These are phyloP conservation scores for Beauveria sp. DNA, from an alignment of 2,329 filamentous ascomycete genomes.

Conservation along the genomic window DNA sequence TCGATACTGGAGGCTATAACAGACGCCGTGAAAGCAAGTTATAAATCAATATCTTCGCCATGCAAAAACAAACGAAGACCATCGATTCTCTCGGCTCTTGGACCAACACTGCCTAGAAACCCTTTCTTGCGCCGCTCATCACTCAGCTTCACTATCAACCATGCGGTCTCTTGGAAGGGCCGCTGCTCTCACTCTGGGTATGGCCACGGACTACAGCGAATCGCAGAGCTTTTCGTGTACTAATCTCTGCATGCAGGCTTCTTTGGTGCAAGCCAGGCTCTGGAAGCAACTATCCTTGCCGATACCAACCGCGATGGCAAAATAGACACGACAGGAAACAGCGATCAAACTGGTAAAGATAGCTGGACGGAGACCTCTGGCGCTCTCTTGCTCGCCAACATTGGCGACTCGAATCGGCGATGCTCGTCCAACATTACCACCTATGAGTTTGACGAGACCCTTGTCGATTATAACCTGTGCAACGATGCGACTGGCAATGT, in stretches of 20 bases:
- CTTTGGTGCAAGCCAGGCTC: neutral
- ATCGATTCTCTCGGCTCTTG: no score
- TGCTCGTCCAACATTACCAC: neutral
- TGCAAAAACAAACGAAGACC: no score
- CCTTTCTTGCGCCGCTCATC: neutral
- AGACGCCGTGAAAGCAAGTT: no score
- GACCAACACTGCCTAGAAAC: neutral
- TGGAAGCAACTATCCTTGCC: neutral
- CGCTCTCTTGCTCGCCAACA: conserved; percentile 5
- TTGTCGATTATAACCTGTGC: conserved; percentile 15
- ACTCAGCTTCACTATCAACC: neutral
- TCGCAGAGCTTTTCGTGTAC: neutral
- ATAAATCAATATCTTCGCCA: no score
- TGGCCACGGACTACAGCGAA: neutral
- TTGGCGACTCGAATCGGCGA: conserved; percentile 2
- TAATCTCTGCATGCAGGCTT: neutral
- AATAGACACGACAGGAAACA: neutral
- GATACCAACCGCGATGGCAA: conserved; percentile 10
- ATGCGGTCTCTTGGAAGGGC: neutral
- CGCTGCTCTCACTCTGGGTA: neutral
- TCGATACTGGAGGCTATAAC: no score
- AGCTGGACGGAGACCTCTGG: neutral
- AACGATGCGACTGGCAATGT: conserved; percentile 28
- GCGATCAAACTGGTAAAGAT: neutral
- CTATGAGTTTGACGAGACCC: neutral